Base-by-base conservation (phyloP, 495 filamentous ascomycete genomes). In the Tuber brumale region DNA sequence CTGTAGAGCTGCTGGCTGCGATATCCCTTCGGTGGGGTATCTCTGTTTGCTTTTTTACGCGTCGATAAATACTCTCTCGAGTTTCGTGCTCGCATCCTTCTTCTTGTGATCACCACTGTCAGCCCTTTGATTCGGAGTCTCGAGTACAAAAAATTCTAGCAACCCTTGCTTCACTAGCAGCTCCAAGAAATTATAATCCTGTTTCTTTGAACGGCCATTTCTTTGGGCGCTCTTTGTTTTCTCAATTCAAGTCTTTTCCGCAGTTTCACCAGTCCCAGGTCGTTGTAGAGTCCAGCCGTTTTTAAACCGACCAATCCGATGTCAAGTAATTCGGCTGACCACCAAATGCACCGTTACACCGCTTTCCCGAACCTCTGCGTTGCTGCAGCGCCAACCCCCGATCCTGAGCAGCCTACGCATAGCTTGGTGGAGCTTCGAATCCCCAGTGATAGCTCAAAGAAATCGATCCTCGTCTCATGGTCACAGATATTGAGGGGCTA, bases 401-500 rank as follows among this genome's bases (percentile, higher is more conserved):
- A 45, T 61, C 44, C 74, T 10, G 70, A 23, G 3, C 45, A 37
- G 8, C 72, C 79, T 19, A 16, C 51, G n/a, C 51, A 61, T 61
- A 69, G 73, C 42, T 81, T 51, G 21, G 72, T 69, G 16, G 41
- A 44, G 10, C 51, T 81, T 31, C 27, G 39, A 14, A 69, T 79
- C 4, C 76, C 81, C 9, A 31, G 6, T 46, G 70, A 61, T 43
- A 73, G n/a, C 37, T 57, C 71, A 10, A 70, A 72, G 39, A 80
- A 86, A 48, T 57, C 79, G 0, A 43, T 86, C 19, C 80, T 84
- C 10, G 69, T 85, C 51, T 82, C 84, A 51, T 87, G 86, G 86
- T 85, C 85, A 27, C 21, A 73, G 41, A 74, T 87, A 16, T 80
- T 87, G 37, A 83, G 80, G 41, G 83, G 85, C 21, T 86, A 85